These are phyloP conservation scores for Botrytis byssoidea DNA, from an alignment of 2,329 filamentous ascomycete species.

Conservation along the genomic window DNA sequence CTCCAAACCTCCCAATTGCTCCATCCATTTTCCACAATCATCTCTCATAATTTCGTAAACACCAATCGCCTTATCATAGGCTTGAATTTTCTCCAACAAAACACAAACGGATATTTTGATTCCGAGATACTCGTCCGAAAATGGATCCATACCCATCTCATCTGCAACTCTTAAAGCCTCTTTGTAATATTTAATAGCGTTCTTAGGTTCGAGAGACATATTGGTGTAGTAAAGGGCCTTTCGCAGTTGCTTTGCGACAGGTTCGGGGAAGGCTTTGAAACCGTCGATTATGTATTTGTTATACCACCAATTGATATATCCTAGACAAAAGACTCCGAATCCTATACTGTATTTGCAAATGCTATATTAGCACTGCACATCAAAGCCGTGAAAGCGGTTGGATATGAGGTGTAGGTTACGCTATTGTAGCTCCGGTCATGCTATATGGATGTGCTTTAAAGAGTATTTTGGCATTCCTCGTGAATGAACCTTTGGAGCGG, in stretches of 20 bases:
- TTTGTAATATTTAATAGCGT: constrained; percentile 81
- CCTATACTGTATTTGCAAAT: constrained; percentile 30
- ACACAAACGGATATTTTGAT: constrained; percentile 79
- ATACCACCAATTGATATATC: constrained; percentile 38
- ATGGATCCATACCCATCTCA: constrained; percentile 77
- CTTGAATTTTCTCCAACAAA: constrained; percentile 75
- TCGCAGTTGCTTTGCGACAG: constrained; percentile 74
- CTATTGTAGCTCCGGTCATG: constrained; percentile 32
- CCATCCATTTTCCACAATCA: constrained; percentile 66
- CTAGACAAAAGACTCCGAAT: constrained; percentile 29
- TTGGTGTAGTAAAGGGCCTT: constrained; percentile 86
- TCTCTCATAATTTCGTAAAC: constrained; percentile 73
- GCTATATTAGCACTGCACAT: constrained; percentile 12
- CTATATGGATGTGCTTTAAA: constrained; percentile 36
- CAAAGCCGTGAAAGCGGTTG: not conserved
- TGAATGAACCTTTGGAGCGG: constrained; percentile 1
- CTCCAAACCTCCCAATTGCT: constrained; percentile 53
- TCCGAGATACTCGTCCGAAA: constrained; percentile 86
- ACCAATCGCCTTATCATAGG: constrained; percentile 68
- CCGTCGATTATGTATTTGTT: constrained; percentile 40
- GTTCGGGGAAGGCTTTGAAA: constrained; percentile 61
- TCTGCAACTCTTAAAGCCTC: constrained; percentile 72
- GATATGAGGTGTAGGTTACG: constrained; percentile 27
- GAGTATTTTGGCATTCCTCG: constrained; percentile 28
- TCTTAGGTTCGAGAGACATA: constrained; percentile 67